A percentile compares a stretch with the other conserved stretches of the same genome.
Conservation (phyloP, 805 yeast genomes). For the Lipomyces sp. region DNA sequence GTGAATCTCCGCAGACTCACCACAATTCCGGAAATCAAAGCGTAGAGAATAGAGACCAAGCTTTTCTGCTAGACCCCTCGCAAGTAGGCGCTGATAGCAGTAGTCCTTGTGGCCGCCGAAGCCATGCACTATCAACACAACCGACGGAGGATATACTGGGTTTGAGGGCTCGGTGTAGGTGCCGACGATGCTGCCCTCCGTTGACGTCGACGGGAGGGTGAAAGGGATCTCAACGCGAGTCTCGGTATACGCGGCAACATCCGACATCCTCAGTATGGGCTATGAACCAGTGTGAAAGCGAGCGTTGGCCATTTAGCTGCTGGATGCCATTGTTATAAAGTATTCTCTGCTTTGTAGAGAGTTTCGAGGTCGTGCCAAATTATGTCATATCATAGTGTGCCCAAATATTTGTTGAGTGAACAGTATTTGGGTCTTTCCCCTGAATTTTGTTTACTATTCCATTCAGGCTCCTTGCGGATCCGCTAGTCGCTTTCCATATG, state of each 20-base stretch:
- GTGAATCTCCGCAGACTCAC: slow-evolving; percentile 59
- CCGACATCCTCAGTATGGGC: too few relatives aligned
- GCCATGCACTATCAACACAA: slow-evolving; percentile 35
- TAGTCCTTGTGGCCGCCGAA: slow-evolving; percentile 81
- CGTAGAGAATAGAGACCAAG: slow-evolving; percentile 65
- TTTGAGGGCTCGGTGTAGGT: slow-evolving; percentile 3
- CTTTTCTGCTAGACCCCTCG: slow-evolving; percentile 51
- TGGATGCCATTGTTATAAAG: too few relatives aligned
- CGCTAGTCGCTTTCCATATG: too few relatives aligned
- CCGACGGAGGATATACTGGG: neutral
- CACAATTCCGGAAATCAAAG: slow-evolving; percentile 84
- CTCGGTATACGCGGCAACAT: neutral
- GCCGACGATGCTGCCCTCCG: slow-evolving; percentile 12
- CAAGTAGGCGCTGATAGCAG: slow-evolving; percentile 64
- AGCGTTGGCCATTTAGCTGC: too few relatives aligned
- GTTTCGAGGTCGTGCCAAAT: too few relatives aligned
- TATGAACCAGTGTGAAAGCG: too few relatives aligned
- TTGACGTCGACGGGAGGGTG: slow-evolving; percentile 14
- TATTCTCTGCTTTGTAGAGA: too few relatives aligned
- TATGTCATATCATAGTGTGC: too few relatives aligned
- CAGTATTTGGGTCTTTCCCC: too few relatives aligned
- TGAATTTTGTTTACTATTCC: too few relatives aligned
- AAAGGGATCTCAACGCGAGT: slow-evolving; percentile 12
- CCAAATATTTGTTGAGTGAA: too few relatives aligned
- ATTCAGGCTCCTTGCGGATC: too few relatives aligned